phyloP scores from a whole-genome alignment of 352 stramenopile species.

The Phytopythium boreale region DNA sequence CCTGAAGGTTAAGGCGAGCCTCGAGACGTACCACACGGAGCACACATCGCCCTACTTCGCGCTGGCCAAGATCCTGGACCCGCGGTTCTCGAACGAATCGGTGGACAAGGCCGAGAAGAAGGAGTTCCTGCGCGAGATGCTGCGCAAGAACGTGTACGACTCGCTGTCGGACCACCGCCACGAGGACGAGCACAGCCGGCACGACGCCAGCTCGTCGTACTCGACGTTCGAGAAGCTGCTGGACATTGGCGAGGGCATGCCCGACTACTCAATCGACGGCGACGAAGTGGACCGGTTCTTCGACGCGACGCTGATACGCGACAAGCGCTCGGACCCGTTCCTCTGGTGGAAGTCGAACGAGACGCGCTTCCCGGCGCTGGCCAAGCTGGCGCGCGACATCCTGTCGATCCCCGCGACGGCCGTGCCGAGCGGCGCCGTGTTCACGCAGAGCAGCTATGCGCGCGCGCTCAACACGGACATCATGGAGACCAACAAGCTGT shows the following conservation, averaged over 20 bases:
- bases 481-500: conserved; percentile 67
- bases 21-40: conserved; percentile 69
- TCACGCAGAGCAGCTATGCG: conserved; percentile 63
- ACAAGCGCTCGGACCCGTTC: conserved; percentile 78
- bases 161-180: conserved; percentile 48
- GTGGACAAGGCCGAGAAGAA: conserved; percentile 75
- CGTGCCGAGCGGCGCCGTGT: conserved; percentile 63
- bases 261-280: conserved; percentile 73
- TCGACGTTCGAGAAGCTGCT: conserved; percentile 80
- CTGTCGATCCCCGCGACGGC: conserved; percentile 71
- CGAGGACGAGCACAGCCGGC: conserved; percentile 47
- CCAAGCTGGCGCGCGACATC: conserved; percentile 73
- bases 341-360: conserved; percentile 85
- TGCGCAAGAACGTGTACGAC: conserved; percentile 72
- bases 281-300: conserved; percentile 85
- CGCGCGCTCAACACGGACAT: conserved; percentile 52
- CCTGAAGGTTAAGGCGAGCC: conserved; percentile 66
- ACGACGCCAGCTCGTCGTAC: conserved; percentile 68
- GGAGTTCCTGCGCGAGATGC: conserved; percentile 70
- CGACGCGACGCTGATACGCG: conserved; percentile 70
- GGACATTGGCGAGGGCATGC: conserved; percentile 77
- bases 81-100: conserved; percentile 77
- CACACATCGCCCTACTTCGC: conserved; percentile 67
- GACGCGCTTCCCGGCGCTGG: conserved; percentile 64
- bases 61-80: conserved; percentile 74